A percentile compares a stretch with the other conserved stretches of the same genome.
These are phyloP conservation scores for Rhodotorula babjevae DNA, from an alignment of 768 basidiomycete species.

Conservation along the genomic window DNA sequence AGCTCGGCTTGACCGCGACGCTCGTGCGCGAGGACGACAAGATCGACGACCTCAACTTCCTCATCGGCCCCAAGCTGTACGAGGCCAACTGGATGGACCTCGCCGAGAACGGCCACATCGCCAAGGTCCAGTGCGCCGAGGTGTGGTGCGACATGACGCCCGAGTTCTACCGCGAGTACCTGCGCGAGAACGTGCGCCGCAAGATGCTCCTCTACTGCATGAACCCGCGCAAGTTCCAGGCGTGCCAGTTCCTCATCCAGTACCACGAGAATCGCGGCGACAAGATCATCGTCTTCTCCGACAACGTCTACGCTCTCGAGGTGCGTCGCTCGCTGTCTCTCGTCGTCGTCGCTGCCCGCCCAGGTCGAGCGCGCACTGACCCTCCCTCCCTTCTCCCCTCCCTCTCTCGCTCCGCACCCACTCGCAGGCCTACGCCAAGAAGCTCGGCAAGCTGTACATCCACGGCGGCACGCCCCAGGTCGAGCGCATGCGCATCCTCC, in stretches of 20 bases:
- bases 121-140: constrained; percentile 99
- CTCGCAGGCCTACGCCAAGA: constrained; percentile 72
- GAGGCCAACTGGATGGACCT: constrained; percentile 99
- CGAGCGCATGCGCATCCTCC: constrained; percentile 90
- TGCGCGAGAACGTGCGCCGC: constrained; percentile 84
- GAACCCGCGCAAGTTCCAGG: constrained; percentile 99
- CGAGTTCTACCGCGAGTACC: constrained; percentile 96
- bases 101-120: constrained; percentile 97
- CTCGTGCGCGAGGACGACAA: constrained; percentile 98
- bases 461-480: constrained; percentile 78
- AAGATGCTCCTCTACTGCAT: constrained; percentile 96
- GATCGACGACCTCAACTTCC: constrained; percentile 95
- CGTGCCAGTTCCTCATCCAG: constrained; percentile 96
- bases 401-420: too few species aligned
- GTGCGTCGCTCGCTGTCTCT: constrained; percentile 49
- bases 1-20: constrained; percentile 93
- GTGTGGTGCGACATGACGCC: constrained; percentile 99
- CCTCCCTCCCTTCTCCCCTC: neutral
- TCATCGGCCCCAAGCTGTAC: constrained; percentile 98
- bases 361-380: neutral
- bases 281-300: constrained; percentile 98
- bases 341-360: neutral
- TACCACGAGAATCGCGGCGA: constrained; percentile 97
- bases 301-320: constrained; percentile 95
- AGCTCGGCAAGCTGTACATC: constrained; percentile 77